Base-by-base conservation (phyloP, 257 asterid genomes). In the Solanum clarkiae region DNA sequence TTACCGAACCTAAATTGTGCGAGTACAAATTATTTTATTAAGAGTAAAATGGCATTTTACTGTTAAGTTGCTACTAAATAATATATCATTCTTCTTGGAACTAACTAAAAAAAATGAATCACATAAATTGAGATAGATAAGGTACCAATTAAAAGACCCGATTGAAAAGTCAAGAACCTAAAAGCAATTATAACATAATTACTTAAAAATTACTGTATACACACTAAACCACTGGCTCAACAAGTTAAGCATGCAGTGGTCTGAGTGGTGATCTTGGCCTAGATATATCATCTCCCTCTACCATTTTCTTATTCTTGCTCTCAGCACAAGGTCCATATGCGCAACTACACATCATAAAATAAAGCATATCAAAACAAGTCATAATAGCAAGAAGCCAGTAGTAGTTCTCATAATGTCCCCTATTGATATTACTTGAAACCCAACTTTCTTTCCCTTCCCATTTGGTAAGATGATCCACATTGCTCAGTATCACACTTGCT, bases 381-480 rank as follows among this genome's bases (percentile, higher is more conserved):
- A 93, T 20, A 3, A 66, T 44, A 10, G 92, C 92, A 80, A 93
- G 94, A 56, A 93, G 84, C 94, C 93, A 93, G 36, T 92, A 93
- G 56, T 93, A 93, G 51, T 86, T 88, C 29, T 92, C 97, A 80
- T 92, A 93, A 45, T 79, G 93, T 4, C 93, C 97, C 87, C 84
- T 79, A 62, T 92, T 91, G 20, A 93, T 90, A 22, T 92, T 86
- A 84, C 85, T 88, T 10, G 94, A 89, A 18, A 92, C 92, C 97
- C 97, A 93, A 53, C 93, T 90, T 84, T 91, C 92, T 69, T 84
- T 87, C 74, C 93, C 93, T 26, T 87, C 89, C n/a, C 80, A 71
- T 65, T 62, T 84, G 0, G 94, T 88, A 32, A 51, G 70, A 40
- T 66, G 62, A 16, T 93, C 92, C 80, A 92, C 97, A 26, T 82